Evolutionary conservation across 2,329 filamentous ascomycete species (phyloP).

Genomic region (Graphilbum fragrans): DNA sequence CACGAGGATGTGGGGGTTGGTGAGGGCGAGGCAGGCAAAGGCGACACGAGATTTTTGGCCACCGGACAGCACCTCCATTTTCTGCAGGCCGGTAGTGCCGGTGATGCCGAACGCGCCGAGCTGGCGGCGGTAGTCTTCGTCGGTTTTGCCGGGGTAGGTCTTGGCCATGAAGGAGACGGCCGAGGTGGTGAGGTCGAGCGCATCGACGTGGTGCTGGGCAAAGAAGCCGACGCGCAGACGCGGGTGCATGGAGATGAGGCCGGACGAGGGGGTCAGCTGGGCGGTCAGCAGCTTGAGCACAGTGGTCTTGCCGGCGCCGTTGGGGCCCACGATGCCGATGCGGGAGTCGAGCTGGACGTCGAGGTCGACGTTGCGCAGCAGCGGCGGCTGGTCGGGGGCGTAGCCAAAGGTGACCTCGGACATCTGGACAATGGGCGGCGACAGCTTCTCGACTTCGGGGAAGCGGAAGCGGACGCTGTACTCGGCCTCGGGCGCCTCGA

Average conservation of each 20-base stretch:
- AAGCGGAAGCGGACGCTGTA: constrained; percentile 97
- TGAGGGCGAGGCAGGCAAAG: constrained; percentile 89
- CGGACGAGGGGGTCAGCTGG: constrained; percentile 62
- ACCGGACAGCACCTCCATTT: constrained; percentile 87
- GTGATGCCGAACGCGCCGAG: constrained; percentile 84
- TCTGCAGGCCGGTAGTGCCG: constrained; percentile 90
- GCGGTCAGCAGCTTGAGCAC: constrained; percentile 96
- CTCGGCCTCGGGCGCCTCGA: constrained; percentile 82
- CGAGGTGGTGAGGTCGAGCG: constrained; percentile 76
- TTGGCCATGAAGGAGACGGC: constrained; percentile 96
- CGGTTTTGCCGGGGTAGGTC: constrained; percentile 76
- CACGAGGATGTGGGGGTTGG: constrained; percentile 92
- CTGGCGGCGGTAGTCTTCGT: constrained; percentile 94
- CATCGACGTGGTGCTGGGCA: constrained; percentile 96
- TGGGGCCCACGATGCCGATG: constrained; percentile 98
- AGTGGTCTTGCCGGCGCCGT: constrained; percentile 97
- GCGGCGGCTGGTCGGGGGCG: constrained; percentile 61
- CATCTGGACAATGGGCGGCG: constrained; percentile 97
- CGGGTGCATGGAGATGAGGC: constrained; percentile 78
- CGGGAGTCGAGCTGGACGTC: constrained; percentile 96
- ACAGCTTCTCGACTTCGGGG: constrained; percentile 94
- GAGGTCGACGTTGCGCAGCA: constrained; percentile 79
- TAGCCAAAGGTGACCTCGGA: constrained; percentile 86
- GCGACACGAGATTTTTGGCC: constrained; percentile 98
- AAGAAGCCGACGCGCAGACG: constrained; percentile 91